phyloP scores from a whole-genome alignment of 2,329 filamentous ascomycete species.

The Aspergillus sp. region DNA sequence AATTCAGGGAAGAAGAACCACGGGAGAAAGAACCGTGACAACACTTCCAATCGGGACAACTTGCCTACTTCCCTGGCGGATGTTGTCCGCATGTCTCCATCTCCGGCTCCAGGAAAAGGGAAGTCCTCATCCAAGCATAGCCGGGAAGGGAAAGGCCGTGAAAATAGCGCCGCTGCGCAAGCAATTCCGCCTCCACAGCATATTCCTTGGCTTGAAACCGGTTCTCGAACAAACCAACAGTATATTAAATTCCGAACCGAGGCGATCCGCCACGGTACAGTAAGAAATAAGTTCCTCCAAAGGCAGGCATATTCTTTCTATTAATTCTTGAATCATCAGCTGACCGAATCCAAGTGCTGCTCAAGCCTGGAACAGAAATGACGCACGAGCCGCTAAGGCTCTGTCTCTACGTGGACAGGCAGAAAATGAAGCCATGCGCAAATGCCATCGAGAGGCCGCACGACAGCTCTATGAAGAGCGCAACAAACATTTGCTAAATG shows the following conservation, averaged over 20 bases:
- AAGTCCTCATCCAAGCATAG: slow-evolving; percentile 57
- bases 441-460: slow-evolving; percentile 92
- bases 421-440: slow-evolving; percentile 96
- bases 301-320: slow-evolving; percentile 58
- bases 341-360: slow-evolving; percentile 66
- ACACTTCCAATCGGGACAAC: slow-evolving; percentile 64
- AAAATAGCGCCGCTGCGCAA: slow-evolving; percentile 78
- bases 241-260: slow-evolving; percentile 95
- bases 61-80: slow-evolving; percentile 81
- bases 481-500: slow-evolving; percentile 64
- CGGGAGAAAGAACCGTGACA: slow-evolving; percentile 67
- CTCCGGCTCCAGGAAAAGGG: slow-evolving; percentile 63
- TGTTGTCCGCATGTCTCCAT: slow-evolving; percentile 92
- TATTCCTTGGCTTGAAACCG: slow-evolving; percentile 95
- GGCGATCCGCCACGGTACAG: slow-evolving; percentile 93
- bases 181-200: slow-evolving; percentile 86
- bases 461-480: slow-evolving; percentile 90
- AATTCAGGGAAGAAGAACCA: slow-evolving; percentile 81
- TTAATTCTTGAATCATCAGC: slow-evolving; percentile 1
- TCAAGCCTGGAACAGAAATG: slow-evolving; percentile 97
- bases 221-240: slow-evolving; percentile 83
- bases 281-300: slow-evolving; percentile 95
- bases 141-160: slow-evolving; percentile 65
- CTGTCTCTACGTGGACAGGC: slow-evolving; percentile 91
- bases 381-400: slow-evolving; percentile 92